Evolutionary conservation across 1,284 basidiomycete genomes (phyloP), one percentile per base, ranked within the genome.

Genomic region (Thelephora terrestris): DNA sequence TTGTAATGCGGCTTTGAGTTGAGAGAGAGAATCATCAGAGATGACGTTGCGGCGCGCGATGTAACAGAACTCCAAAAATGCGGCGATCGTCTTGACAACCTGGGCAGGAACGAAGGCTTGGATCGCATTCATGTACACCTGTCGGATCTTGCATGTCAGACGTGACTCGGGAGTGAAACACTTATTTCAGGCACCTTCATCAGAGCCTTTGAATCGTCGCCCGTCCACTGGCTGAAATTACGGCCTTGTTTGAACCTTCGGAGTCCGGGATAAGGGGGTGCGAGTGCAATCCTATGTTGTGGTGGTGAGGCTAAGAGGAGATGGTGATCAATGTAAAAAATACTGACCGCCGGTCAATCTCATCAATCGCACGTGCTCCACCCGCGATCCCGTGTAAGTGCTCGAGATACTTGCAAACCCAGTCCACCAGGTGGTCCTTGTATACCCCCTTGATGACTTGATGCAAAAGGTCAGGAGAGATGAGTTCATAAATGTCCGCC

Each of bases 361-460:
- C 51, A 20, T 51, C 55, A 12, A 57, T 25, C 7, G 49, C 46
- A 27, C 34, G 29, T 9, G 50, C 43, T 10, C 45, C 50, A 1
- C n/a, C 16, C 2, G 47, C 47, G 3, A 53, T 39, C 0, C 46
- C 39, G 37, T 58, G 50, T 3, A 32, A 24, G 9, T 53, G 20
- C 1, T 37, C 40, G 3, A 59, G 14, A 40, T 53, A 58, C 16
- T 53, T 43, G 12, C 45, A 46, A 7, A 53, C 44, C 61, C 61
- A 63, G 3, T 29, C 21, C 2, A 60, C 50, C 1, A 64, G 46
- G 45, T 64, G 59, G 39, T 62, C 60, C 35, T 61, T 61, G 53
- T 59, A 61, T 0, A 59, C 51, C 2, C 61, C 59, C 40, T 63
- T 61, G 49, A 62, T 59, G 1, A 63, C 27, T 32, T 62, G 60